Conservation (phyloP, 371 early-diverging fungal species). For the Mortierella sp. region DNA sequence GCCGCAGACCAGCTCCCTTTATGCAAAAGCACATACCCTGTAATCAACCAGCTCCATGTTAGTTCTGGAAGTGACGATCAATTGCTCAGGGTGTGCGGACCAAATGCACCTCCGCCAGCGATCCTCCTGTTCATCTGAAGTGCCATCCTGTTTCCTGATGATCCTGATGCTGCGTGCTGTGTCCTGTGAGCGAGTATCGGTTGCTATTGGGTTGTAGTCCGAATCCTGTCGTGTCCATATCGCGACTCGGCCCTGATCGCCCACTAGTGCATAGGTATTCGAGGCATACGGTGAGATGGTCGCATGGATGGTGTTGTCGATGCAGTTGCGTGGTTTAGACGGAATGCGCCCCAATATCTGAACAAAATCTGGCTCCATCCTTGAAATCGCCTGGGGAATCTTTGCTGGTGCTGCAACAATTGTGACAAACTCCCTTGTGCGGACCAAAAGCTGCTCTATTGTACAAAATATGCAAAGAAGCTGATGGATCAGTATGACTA, state of each 20-base stretch:
- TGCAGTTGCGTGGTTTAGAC: conserved; percentile 12
- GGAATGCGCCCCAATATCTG: conserved; percentile 22
- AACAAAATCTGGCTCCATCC: conserved; percentile 28
- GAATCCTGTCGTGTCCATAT: conserved; percentile 25
- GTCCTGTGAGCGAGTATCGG: neutral
- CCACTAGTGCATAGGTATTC: conserved; percentile 41
- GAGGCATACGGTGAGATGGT: conserved; percentile 39
- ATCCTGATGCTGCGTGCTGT: neutral
- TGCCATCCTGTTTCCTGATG: conserved; percentile 15
- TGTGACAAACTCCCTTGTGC: conserved; percentile 34
- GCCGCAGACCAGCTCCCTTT: neutral
- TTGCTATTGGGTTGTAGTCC: neutral
- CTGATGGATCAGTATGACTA: neutral
- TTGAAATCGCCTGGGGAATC: conserved; percentile 29
- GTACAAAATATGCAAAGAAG: no score
- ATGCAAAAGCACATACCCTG: conserved; percentile 25
- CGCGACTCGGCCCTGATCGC: conserved; percentile 37
- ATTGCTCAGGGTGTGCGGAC: conserved; percentile 38
- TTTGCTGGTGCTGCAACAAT: conserved; percentile 19
- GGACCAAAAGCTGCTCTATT: conserved; percentile 38
- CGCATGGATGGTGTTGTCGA: conserved; percentile 41
- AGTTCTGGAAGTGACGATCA: conserved; percentile 34
- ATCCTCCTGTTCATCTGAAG: neutral
- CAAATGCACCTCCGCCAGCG: conserved; percentile 45
- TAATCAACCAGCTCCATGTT: conserved; percentile 30